Base-by-base conservation (phyloP, 1,139 yeast species). In the Scheffersomyces cryptocercus region DNA sequence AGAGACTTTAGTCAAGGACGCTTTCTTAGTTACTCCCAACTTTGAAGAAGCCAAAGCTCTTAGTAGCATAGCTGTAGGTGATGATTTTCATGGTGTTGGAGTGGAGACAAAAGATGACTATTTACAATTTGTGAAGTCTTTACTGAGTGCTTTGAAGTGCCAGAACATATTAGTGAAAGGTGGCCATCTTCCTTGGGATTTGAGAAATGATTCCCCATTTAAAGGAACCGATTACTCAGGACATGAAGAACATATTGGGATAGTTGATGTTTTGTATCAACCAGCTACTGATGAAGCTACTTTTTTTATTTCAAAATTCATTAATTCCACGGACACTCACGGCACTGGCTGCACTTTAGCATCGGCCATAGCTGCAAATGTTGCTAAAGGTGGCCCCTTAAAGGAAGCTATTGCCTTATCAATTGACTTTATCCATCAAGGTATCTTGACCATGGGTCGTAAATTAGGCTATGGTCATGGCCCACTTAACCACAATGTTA, bases 321-420 rank as follows among this genome's bases (percentile, higher is more conserved):
- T 82, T 14, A 61, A 67, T 3, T 73, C 88, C 1, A 59, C 65
- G 3, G 79, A 83, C 54, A 82, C 90, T 0, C 97, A 90, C 61
- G 97, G 97, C 8, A 88, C 97, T 1, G 97, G 97, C 0, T 90
- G 97, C 62, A 87, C 97, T 0, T 69, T 90, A 40, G 83, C 96
- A 0, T 84, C 96, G 1, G 77, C 96, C 0, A 84, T 90, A 52
- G 85, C 95, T 0, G 82, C 95, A 1, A 82, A 86, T 53, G 53
- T 88, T 38, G 91, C 96, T 2, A 70, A 69, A 36, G 83, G 82
- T 0, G 50, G 56, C 30, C 33, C 68, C 0, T 54, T 87, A 9
- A 51, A 56, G 2, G 73, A 70, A 3, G 70, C 96, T 0, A 75
- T 87, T 6, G 71, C 72, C 6, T 65, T 76, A 20, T 79, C 85